These are phyloP conservation scores for Golubevia sp. DNA, from an alignment of 1,284 basidiomycete genomes.

Conservation along the genomic window DNA sequence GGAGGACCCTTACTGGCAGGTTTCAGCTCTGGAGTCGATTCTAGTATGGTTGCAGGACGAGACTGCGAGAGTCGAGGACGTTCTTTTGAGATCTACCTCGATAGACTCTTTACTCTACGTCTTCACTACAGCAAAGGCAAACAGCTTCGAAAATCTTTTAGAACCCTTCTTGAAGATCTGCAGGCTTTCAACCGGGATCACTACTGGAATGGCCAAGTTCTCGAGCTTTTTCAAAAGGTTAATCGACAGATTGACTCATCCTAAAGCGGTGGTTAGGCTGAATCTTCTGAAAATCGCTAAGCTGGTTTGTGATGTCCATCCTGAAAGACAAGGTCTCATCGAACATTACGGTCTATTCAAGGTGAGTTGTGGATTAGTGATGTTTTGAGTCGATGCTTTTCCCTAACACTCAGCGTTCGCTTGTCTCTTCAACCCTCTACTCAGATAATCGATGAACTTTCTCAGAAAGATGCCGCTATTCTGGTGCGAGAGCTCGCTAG, in stretches of 20 bases:
- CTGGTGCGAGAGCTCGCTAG: constrained; percentile 67
- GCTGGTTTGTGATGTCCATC: constrained; percentile 41
- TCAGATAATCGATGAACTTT: constrained; percentile 33
- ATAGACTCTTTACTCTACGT: constrained; percentile 36
- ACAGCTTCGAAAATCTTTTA: constrained; percentile 45
- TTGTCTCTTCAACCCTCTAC: background rate
- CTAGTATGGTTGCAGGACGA: constrained; percentile 50
- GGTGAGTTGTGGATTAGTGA: constrained; percentile 2
- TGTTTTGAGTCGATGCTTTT: background rate
- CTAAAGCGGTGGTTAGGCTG: constrained; percentile 41
- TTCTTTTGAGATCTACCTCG: constrained; percentile 25
- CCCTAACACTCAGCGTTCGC: background rate
- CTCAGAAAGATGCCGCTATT: constrained; percentile 34
- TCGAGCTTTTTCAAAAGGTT: constrained; percentile 33
- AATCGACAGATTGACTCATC: constrained; percentile 32
- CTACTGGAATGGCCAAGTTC: constrained; percentile 29
- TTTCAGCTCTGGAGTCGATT: constrained; percentile 43
- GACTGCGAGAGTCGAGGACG: constrained; percentile 38
- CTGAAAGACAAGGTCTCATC: constrained; percentile 20
- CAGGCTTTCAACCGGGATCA: constrained; percentile 29
- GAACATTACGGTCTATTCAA: constrained; percentile 37
- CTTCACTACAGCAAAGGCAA: constrained; percentile 37
- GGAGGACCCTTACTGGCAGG: constrained; percentile 50
- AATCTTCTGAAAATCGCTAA: constrained; percentile 44
- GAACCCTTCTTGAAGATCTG: constrained; percentile 46